Evolutionary conservation across 2,329 filamentous ascomycete genomes (phyloP).

Genomic region (Hypoxylon sp.): DNA sequence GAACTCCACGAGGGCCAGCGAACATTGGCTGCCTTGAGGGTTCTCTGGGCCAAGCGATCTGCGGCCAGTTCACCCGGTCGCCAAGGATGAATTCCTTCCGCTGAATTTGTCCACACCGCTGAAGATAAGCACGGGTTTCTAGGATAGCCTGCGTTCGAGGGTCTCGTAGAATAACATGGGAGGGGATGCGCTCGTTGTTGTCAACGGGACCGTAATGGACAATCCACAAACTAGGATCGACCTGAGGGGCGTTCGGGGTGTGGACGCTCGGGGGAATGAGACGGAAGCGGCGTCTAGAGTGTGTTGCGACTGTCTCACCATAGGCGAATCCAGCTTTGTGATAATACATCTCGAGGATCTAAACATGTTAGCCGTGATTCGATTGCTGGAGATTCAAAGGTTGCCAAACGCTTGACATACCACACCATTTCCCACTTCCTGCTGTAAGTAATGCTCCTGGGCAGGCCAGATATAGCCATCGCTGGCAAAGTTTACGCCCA

Average conservation of each 20-base stretch:
- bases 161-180: conserved; percentile 74
- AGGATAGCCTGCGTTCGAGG: conserved; percentile 72
- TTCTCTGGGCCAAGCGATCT: conserved; percentile 76
- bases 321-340: conserved; percentile 85
- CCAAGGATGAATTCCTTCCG: conserved; percentile 96
- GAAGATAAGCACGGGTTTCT: conserved; percentile 73
- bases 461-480: conserved; percentile 95
- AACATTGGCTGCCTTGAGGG: conserved; percentile 66
- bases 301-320: conserved; percentile 79
- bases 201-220: conserved; percentile 89
- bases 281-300: conserved; percentile 88
- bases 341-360: conserved; percentile 91
- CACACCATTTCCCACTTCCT: conserved; percentile 75
- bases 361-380: conserved; percentile 38
- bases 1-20: conserved; percentile 63
- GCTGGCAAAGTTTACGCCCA: conserved; percentile 82
- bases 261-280: conserved; percentile 79
- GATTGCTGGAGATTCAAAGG: conserved; percentile 20
- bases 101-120: conserved; percentile 82
- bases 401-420: conserved; percentile 56
- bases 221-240: conserved; percentile 89
- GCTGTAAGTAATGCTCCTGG: conserved; percentile 80
- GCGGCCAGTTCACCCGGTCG: conserved; percentile 91
- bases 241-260: conserved; percentile 75
- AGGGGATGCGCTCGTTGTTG: conserved; percentile 78